phyloP scores from a whole-genome alignment of 495 filamentous ascomycete genomes.

The Terfezia claveryi region DNA sequence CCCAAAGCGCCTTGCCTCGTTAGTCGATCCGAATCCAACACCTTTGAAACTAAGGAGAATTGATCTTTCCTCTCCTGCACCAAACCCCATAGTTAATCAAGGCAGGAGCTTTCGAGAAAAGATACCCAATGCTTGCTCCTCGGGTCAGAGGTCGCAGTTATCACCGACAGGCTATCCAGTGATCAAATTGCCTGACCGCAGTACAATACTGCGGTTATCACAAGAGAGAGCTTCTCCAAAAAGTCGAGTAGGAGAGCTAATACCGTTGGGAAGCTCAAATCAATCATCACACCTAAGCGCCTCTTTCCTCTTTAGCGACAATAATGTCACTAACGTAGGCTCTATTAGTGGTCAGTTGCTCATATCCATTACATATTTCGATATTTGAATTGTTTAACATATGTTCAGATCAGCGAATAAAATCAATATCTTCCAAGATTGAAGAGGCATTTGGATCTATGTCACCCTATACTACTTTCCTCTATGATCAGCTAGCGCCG shows the following conservation, averaged over 20 bases:
- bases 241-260: background rate
- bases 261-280: too few species aligned
- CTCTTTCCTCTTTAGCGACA: too few species aligned
- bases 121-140: background rate
- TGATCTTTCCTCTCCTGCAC: background rate
- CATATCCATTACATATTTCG: too few species aligned
- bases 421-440: background rate
- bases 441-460: background rate
- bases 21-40: background rate
- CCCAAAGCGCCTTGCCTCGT: conserved; percentile 3
- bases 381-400: background rate
- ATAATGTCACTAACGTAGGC: too few species aligned
- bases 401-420: background rate
- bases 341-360: too few species aligned
- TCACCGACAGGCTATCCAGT: conserved; percentile 1
- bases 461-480: background rate
- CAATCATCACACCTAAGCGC: too few species aligned
- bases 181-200: background rate
- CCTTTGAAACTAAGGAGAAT: conserved; percentile 4
- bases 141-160: background rate
- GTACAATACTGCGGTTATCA: conserved; percentile 3
- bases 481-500: background rate
- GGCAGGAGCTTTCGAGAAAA: background rate
- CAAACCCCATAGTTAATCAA: background rate
- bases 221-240: conserved; percentile 7